Base-by-base conservation (phyloP, 768 basidiomycete genomes). In the Pleurotus eryngii region DNA sequence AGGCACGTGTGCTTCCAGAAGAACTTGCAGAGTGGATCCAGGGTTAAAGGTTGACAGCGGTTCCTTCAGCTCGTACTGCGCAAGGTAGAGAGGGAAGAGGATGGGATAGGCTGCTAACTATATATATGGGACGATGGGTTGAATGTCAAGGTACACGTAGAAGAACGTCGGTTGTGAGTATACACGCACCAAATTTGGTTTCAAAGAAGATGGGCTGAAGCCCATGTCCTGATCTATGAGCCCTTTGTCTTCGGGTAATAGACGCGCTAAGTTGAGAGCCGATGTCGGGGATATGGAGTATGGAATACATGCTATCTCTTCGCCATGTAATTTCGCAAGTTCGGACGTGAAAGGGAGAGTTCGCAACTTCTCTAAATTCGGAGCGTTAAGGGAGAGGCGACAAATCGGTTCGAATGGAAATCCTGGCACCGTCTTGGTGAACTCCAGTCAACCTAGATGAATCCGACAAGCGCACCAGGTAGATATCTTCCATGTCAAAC, bases 21-120 rank as follows among this genome's bases (percentile, higher is more conserved):
- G 61, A 7, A 54, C 38, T 24, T 54, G 51, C 3, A 71, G 50
- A 4, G 68, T 68, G 26, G 68, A 42, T 12, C 59, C 54, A 46
- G 45, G 57, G 14, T 24, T 54, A 42, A 4, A 43, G 45, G 9
- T 48, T 27, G 38, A 61, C 56, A 49, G 18, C n/a, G 58, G 56
- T 17, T 64, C 56, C 5, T 57, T 46, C 5, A 68, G 61, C 49
- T 76, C 62, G 63, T 85, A 87, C 61, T 79, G 78, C 17, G 74
- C 76, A 8, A 87, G 70, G 67, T 87, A 89, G 4, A 86, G 64
- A 4, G 86, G 86, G n/a, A 88, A 66, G 18, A 88, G 74, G 30
- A 88, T 71, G 3, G 86, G 86, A 60, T 82, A 85, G 38, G 80
- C 83, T 20, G 84, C 78, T 17, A 81, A 71, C 85, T 85, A 61